Evolutionary conservation across 306 rosid genomes (phyloP).

Genomic region (Dryas octopetala): DNA sequence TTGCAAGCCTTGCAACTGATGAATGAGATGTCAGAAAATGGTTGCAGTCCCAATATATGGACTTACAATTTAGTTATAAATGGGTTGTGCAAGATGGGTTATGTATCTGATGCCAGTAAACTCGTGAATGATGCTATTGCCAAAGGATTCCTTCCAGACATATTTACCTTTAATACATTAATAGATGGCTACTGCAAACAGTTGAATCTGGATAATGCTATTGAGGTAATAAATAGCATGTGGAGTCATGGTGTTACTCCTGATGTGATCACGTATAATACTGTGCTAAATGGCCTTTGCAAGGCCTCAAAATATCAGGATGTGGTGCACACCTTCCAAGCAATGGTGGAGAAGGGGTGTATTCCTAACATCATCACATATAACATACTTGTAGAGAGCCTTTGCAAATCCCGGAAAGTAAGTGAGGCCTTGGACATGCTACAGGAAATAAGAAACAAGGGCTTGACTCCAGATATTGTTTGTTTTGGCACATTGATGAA

Average conservation of each 20-base stretch:
- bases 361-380: conserved; percentile 63
- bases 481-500: conserved; percentile 64
- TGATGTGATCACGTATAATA: conserved; percentile 83
- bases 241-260: conserved; percentile 81
- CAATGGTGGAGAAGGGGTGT: conserved; percentile 70
- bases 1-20: conserved; percentile 80
- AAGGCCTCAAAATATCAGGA: conserved; percentile 64
- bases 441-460: conserved; percentile 56
- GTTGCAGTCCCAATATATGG: conserved; percentile 71
- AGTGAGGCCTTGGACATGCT: conserved; percentile 59
- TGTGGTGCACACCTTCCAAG: conserved; percentile 65
- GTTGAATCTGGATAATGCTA: conserved; percentile 60
- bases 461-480: conserved; percentile 67
- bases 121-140: conserved; percentile 69
- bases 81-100: conserved; percentile 93
- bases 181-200: conserved; percentile 84
- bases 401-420: conserved; percentile 71
- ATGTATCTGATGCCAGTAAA: conserved; percentile 64
- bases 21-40: conserved; percentile 72
- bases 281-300: conserved; percentile 85
- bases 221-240: conserved; percentile 62
- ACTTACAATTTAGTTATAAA: conserved; percentile 73
- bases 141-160: conserved; percentile 75
- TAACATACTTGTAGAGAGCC: conserved; percentile 73
- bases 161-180: conserved; percentile 79